Evolutionary conservation across 2,329 filamentous ascomycete species (phyloP).

Genomic region (Alternaria triticimaculans): DNA sequence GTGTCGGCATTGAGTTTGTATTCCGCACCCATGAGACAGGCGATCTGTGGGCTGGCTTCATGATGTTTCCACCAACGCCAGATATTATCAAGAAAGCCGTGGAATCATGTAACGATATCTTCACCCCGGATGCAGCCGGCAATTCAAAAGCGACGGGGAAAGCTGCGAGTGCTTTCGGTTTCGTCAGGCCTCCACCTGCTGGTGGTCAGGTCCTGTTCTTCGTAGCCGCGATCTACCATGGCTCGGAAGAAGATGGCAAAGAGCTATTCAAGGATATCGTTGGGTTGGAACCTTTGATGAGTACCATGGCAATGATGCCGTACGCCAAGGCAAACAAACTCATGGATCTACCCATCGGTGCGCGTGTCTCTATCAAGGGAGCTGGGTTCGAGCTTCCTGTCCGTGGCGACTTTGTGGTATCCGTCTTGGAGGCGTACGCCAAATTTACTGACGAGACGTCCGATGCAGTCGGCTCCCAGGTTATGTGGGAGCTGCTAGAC

Average conservation of each 20-base stretch:
- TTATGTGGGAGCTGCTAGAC: conserved; percentile 15
- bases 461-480: conserved; percentile 2
- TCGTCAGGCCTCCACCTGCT: conserved; percentile 9
- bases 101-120: conserved; percentile 7
- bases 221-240: background rate
- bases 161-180: conserved; percentile 5
- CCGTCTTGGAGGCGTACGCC: background rate
- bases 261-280: conserved; percentile 6
- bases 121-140: conserved; percentile 1
- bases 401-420: conserved; percentile 4
- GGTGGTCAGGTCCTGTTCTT: conserved; percentile 7
- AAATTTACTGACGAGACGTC: conserved; percentile 5
- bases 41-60: conserved; percentile 18
- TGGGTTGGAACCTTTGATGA: conserved; percentile 1
- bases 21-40: conserved; percentile 46
- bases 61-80: conserved; percentile 8
- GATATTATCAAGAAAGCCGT: conserved; percentile 6
- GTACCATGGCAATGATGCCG: conserved; percentile 7
- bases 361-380: conserved; percentile 6
- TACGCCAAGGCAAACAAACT: conserved; percentile 11
- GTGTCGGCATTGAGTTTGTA: conserved; percentile 55
- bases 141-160: conserved; percentile 6
- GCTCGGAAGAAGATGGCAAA: conserved; percentile 9
- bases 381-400: conserved; percentile 11
- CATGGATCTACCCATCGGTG: conserved; percentile 3